phyloP scores from a whole-genome alignment of 768 basidiomycete species.

The Hericium alpestre region DNA sequence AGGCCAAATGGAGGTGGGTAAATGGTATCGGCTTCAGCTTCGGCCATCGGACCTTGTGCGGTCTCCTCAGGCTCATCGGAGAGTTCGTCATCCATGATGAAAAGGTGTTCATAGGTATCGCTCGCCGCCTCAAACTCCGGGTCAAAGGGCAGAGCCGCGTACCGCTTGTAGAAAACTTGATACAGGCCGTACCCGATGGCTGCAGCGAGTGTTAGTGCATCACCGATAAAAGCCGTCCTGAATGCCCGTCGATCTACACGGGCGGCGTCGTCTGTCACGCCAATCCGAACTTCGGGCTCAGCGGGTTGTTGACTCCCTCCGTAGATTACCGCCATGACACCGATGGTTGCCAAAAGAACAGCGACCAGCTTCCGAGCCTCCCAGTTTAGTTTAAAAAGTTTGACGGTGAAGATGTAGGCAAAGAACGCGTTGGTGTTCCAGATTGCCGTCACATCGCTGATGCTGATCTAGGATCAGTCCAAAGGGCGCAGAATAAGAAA shows the following conservation, averaged over 20 bases:
- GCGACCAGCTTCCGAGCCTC: conserved; percentile 53
- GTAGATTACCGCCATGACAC: conserved; percentile 75
- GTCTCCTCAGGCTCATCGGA: conserved; percentile 15
- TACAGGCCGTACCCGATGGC: conserved; percentile 68
- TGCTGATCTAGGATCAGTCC: conserved; percentile 27
- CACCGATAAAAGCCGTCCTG: conserved; percentile 57
- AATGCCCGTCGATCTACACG: conserved; percentile 12
- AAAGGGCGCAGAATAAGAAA: too few relatives aligned
- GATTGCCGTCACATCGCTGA: conserved; percentile 70
- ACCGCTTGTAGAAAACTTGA: conserved; percentile 78
- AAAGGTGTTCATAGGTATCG: conserved; percentile 34
- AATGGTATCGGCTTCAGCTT: conserved; percentile 23
- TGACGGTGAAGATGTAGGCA: conserved; percentile 79
- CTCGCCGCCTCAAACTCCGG: conserved; percentile 36
- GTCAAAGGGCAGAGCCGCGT: conserved; percentile 60
- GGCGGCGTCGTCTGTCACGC: conserved; percentile 3
- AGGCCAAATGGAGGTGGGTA: conserved; percentile 73
- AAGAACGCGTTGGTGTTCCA: conserved; percentile 91
- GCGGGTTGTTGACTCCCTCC: conserved; percentile 37
- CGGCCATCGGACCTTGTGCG: conserved; percentile 1
- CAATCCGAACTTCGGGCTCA: conserved; percentile 5
- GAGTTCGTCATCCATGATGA: conserved; percentile 25
- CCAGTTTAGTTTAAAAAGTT: conserved; percentile 54
- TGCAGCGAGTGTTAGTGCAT: conserved; percentile 60
- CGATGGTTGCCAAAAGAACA: conserved; percentile 71